Conservation (phyloP, 23 red algal genomes). For the Cyanidium caldarium region DNA sequence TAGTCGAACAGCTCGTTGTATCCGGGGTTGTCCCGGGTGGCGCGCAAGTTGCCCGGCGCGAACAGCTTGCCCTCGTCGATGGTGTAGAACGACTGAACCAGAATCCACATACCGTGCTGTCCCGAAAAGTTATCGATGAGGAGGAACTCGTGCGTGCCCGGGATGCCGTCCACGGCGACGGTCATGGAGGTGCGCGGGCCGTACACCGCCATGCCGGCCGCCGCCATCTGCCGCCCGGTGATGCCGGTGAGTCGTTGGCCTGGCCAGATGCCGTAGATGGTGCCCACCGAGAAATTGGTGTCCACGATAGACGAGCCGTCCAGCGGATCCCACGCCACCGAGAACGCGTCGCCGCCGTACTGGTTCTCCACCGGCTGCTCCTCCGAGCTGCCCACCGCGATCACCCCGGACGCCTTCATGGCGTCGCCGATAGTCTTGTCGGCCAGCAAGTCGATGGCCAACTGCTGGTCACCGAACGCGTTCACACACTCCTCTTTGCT, state of each 20-base stretch:
- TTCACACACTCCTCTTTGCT: slow-evolving; percentile 95
- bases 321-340: slow-evolving; percentile 89
- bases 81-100: slow-evolving; percentile 44
- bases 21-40: slow-evolving; percentile 82
- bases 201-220: slow-evolving; percentile 72
- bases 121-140: slow-evolving; percentile 97
- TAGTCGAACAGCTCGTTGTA: slow-evolving; percentile 71
- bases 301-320: slow-evolving; percentile 94
- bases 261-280: slow-evolving; percentile 94
- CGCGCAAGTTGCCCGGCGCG: slow-evolving; percentile 91
- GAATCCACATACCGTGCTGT: slow-evolving; percentile 87
- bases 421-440: slow-evolving; percentile 93
- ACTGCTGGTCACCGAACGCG: slow-evolving; percentile 96
- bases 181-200: slow-evolving; percentile 93
- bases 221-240: slow-evolving; percentile 51
- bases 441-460: slow-evolving; percentile 89
- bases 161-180: slow-evolving; percentile 67
- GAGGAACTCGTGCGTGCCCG: slow-evolving; percentile 78
- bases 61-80: slow-evolving; percentile 96
- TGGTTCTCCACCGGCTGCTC: slow-evolving; percentile 67
- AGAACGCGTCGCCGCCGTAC: slow-evolving; percentile 38
- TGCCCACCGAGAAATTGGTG: slow-evolving; percentile 96
- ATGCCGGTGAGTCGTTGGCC: slow-evolving; percentile 58
- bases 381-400: slow-evolving; percentile 70
- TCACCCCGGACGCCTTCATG: slow-evolving; percentile 39